A percentile compares a stretch with the other conserved stretches of the same genome.
These are phyloP conservation scores for Pavlovales sp. DNA, from an alignment of 208 protist genomes.

Conservation along the genomic window DNA sequence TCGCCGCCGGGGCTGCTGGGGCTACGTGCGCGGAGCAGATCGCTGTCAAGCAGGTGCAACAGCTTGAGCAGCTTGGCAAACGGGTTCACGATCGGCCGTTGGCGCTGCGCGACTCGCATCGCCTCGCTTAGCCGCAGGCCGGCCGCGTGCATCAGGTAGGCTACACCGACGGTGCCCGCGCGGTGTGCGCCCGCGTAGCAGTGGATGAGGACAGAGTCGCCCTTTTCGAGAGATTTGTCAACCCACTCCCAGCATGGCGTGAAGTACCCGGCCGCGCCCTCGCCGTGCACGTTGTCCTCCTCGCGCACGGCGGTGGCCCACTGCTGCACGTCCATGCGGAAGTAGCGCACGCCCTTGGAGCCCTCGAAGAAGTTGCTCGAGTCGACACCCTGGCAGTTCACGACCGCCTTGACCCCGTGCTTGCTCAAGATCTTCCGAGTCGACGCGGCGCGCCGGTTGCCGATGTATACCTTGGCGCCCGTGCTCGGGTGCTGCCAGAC, in stretches of 20 bases:
- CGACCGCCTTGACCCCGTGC: neutral
- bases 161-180: constrained; percentile 1
- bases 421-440: neutral
- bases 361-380: neutral
- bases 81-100: neutral
- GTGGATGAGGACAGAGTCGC: constrained; percentile 6
- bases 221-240: neutral
- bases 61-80: neutral
- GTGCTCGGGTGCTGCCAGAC: neutral
- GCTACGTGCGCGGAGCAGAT: too few species aligned
- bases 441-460: neutral
- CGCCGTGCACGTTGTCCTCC: neutral
- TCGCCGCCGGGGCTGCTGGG: too few species aligned
- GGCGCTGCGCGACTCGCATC: neutral
- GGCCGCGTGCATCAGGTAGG: neutral
- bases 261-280: neutral
- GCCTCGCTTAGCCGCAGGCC: neutral
- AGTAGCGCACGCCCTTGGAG: neutral
- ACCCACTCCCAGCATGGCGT: neutral
- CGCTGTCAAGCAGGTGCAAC: neutral
- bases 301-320: neutral
- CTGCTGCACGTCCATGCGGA: neutral
- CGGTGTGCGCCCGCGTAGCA: constrained; percentile 30
- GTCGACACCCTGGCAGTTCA: neutral
- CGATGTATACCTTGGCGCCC: neutral